Conservation (phyloP, 208 protist species). For the Trypanosoma scelopori region DNA sequence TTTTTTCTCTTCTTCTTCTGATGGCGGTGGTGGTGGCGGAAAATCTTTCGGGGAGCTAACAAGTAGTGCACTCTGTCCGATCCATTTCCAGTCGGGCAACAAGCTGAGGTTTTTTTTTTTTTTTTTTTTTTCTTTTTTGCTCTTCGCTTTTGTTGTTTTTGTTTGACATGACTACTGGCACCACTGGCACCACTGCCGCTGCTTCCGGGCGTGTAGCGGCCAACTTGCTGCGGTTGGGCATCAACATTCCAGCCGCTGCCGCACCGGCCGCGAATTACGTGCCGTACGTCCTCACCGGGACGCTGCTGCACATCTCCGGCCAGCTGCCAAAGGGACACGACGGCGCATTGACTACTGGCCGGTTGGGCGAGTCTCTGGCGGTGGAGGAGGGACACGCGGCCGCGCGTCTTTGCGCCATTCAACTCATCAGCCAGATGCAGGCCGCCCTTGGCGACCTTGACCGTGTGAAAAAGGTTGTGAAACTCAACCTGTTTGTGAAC, state of each 20-base stretch:
- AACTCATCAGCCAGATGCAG: conserved; percentile 63
- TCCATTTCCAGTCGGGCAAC: too few species aligned
- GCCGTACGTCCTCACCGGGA: conserved; percentile 47
- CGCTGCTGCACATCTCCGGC: conserved; percentile 62
- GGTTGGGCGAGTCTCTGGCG: conserved; percentile 48
- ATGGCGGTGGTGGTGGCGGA: too few species aligned
- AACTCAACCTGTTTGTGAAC: conserved; percentile 78
- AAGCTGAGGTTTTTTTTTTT: too few species aligned
- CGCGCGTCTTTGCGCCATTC: conserved; percentile 43
- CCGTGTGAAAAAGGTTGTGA: conserved; percentile 71
- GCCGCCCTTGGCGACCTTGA: conserved; percentile 60
- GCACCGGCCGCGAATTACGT: conserved; percentile 70
- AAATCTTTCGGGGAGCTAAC: too few species aligned
- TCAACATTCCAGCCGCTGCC: conserved; percentile 58
- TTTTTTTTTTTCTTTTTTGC: too few species aligned
- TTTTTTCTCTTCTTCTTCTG: too few species aligned
- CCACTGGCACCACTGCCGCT: background rate
- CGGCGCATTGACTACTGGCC: conserved; percentile 46
- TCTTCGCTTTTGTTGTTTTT: too few species aligned
- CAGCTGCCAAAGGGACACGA: conserved; percentile 68
- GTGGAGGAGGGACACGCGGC: conserved; percentile 64
- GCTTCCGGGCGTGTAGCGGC: conserved; percentile 28
- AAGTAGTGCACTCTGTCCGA: too few species aligned
- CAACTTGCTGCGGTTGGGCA: conserved; percentile 59
- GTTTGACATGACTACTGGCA: too few species aligned